Percentiles rank a stretch among this genome's conserved stretches.
phyloP scores from a whole-genome alignment of 208 protist genomes.

The Crithidia mellificae region DNA sequence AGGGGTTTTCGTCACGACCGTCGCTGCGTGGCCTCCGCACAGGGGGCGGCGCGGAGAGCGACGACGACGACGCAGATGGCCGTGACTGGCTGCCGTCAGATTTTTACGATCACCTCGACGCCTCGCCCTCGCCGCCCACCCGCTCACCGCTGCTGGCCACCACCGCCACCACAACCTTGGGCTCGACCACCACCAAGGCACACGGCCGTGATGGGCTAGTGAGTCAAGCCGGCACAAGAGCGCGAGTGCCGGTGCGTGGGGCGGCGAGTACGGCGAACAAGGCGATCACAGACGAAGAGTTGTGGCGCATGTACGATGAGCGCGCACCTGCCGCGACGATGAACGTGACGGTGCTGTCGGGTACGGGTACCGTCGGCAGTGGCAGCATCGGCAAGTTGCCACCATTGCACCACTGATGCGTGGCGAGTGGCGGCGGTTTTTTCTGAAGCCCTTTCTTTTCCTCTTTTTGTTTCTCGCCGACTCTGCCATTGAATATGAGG shows the following conservation, averaged over 20 bases:
- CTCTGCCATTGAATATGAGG: no score
- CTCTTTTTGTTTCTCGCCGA: no score
- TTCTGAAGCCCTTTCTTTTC: no score
- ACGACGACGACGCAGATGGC: slow-evolving; percentile 33
- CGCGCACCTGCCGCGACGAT: slow-evolving; percentile 25
- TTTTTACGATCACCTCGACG: slow-evolving; percentile 16
- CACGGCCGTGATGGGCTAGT: neutral
- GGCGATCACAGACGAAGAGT: slow-evolving; percentile 33
- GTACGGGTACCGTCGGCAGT: neutral
- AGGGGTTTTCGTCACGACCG: neutral
- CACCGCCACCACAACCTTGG: neutral
- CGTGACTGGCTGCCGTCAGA: slow-evolving; percentile 24
- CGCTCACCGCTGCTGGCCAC: neutral
- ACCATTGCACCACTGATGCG: slow-evolving; percentile 30
- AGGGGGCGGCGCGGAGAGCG: slow-evolving; percentile 19
- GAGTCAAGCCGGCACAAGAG: neutral
- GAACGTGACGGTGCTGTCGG: neutral
- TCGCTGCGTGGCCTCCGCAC: neutral
- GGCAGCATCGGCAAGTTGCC: slow-evolving; percentile 10
- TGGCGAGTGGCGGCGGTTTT: no score
- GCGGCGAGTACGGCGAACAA: neutral
- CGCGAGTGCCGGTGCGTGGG: neutral
- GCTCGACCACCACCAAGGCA: no score
- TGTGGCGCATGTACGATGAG: slow-evolving; percentile 58
- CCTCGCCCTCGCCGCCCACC: neutral